A percentile compares a stretch with the other conserved stretches of the same genome.
phyloP scores from a whole-genome alignment of 2,329 filamentous ascomycete genomes.

The Macroventuria anomochaeta region DNA sequence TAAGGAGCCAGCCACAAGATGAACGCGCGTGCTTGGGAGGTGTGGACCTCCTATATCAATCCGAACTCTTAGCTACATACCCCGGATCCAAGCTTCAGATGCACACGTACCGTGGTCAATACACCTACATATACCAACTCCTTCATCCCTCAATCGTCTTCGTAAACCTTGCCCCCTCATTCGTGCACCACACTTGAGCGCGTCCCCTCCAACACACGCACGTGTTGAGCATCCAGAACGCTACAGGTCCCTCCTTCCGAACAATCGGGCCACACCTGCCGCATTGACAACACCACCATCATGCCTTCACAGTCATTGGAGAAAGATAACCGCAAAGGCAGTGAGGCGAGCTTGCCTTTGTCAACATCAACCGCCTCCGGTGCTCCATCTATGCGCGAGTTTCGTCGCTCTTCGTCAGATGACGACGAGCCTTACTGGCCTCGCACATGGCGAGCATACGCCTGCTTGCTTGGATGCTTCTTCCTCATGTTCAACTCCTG shows the following conservation, averaged over 20 bases:
- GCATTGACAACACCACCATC: slow-evolving; percentile 3
- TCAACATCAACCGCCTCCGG: slow-evolving; percentile 33
- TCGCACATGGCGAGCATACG: slow-evolving; percentile 53
- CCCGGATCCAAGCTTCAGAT: slow-evolving; percentile 25
- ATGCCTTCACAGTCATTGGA: slow-evolving; percentile 27
- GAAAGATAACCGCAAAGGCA: slow-evolving; percentile 30
- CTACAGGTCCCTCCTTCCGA: slow-evolving; percentile 15
- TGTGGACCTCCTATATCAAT: slow-evolving; percentile 33
- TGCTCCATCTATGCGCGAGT: slow-evolving; percentile 30
- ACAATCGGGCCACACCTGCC: slow-evolving; percentile 17
- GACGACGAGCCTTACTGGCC: slow-evolving; percentile 53
- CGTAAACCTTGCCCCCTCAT: slow-evolving; percentile 13
- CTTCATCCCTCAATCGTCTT: slow-evolving; percentile 6
- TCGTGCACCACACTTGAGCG: slow-evolving; percentile 24
- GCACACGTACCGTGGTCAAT: slow-evolving; percentile 28
- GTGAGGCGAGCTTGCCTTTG: slow-evolving; percentile 29
- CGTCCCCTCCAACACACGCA: slow-evolving; percentile 25
- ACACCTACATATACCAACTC: slow-evolving; percentile 23
- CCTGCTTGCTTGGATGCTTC: slow-evolving; percentile 56
- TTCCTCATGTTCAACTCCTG: slow-evolving; percentile 60
- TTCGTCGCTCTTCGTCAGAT: slow-evolving; percentile 24
- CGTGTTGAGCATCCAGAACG: slow-evolving; percentile 28
- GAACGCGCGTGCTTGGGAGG: slow-evolving; percentile 38
- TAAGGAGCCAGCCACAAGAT: slow-evolving; percentile 32
- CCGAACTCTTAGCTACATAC: slow-evolving; percentile 22